These are phyloP conservation scores for Torulaspora microellipsoides DNA, from an alignment of 805 yeast genomes.

Conservation along the genomic window DNA sequence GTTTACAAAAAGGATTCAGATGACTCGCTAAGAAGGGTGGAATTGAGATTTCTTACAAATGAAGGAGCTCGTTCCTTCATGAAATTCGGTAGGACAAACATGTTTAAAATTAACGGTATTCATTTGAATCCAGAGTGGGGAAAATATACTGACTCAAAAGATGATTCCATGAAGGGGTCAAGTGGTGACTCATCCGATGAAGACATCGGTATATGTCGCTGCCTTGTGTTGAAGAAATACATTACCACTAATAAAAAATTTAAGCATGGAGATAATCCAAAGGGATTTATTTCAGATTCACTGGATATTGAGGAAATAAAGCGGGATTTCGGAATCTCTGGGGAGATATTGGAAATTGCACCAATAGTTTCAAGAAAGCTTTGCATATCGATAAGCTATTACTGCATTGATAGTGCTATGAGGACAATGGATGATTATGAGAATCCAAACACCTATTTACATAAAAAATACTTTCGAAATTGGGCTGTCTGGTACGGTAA, in stretches of 20 bases:
- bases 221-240: constrained; percentile 45
- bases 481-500: constrained; percentile 67
- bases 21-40: constrained; percentile 34
- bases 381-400: constrained; percentile 56
- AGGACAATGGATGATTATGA: constrained; percentile 48
- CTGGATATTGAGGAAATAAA: constrained; percentile 44
- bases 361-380: constrained; percentile 66
- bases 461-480: constrained; percentile 42
- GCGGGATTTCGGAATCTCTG: constrained; percentile 51
- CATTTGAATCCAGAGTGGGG: constrained; percentile 48
- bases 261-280: constrained; percentile 7
- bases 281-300: constrained; percentile 38
- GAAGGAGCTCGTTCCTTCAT: constrained; percentile 53
- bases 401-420: constrained; percentile 56
- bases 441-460: constrained; percentile 33
- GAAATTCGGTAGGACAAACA: constrained; percentile 46
- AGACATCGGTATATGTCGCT: constrained; percentile 49
- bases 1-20: constrained; percentile 17
- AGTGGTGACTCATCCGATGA: constrained; percentile 3
- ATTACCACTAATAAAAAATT: constrained; percentile 3
- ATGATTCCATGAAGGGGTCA: neutral
- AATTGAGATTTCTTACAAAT: constrained; percentile 48
- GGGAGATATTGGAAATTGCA: constrained; percentile 54
- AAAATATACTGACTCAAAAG: constrained; percentile 9
- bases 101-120: constrained; percentile 56